Evolutionary conservation across 176 grass and related monocot genomes (phyloP), one percentile per base, ranked within the genome.

Genomic region (Tillandsia leiboldiana): DNA sequence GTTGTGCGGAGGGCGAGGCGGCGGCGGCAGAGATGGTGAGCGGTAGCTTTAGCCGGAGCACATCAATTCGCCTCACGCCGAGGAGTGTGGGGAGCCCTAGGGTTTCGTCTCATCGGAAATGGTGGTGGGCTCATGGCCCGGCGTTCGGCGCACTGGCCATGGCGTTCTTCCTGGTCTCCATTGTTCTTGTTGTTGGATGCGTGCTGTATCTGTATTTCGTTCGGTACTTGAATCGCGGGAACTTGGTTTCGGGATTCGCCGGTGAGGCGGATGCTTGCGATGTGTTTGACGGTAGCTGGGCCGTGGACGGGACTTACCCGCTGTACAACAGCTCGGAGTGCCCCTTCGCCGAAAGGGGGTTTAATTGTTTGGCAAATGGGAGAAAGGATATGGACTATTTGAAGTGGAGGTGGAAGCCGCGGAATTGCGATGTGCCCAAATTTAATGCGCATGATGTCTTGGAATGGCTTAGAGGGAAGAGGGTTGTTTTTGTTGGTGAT

Each of bases 331-430:
- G 94, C 65, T 93, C 89, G 1, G 62, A 83, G 66, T 99, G 94
- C 72, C 87, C 89, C 0, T 99, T 99, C 67, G 79, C 82, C 1
- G 89, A 97, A 73, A 79, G 94, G 72, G 94, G 89, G 0, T 97
- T 97, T 80, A 88, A 93, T 77, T 97, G 94, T 72, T 86, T 93
- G 9, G 86, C 89, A 74, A 97, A 93, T 28, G 94, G 94, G 53
- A 83, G 89, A 76, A 83, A 81, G 76, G 90, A 86, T 70, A 84
- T 57, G 15, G 85, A 85, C 62, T 97, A 93, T 69, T 83, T 90
- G 23, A 97, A 93, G 69, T 93, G 94, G 94, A 88, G 89, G 71
- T 97, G 94, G 94, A 92, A 93, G 78, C 94, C 86, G 2, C 73
- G 78, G 77, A 26, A 71, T 2, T 97, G 94, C 42, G 77, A 93